Evolutionary conservation across 257 asterid species (phyloP).

Genomic region (Solanum pennellii): DNA sequence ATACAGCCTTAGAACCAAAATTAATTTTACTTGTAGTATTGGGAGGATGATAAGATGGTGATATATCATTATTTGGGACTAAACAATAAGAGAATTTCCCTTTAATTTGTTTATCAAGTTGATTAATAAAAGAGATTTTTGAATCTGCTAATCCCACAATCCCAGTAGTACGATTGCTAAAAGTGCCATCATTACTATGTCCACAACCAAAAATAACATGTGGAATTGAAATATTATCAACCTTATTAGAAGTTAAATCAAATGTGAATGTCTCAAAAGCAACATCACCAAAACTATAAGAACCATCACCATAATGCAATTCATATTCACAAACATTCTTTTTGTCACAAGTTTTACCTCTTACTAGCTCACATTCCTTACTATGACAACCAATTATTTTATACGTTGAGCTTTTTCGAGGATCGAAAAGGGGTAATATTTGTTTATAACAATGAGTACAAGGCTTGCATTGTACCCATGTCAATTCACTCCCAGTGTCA

Average conservation of each 20-base stretch:
- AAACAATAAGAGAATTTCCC: slow-evolving; percentile 55
- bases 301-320: slow-evolving; percentile 22
- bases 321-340: slow-evolving; percentile 18
- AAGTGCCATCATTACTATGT: slow-evolving; percentile 24
- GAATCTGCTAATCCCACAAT: slow-evolving; percentile 57
- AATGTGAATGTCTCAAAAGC: slow-evolving; percentile 35
- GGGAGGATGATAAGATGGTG: background rate
- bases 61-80: background rate
- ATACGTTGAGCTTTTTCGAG: slow-evolving; percentile 9
- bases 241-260: background rate
- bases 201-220: slow-evolving; percentile 50
- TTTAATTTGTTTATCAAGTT: slow-evolving; percentile 5
- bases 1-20: slow-evolving; percentile 25
- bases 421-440: slow-evolving; percentile 33
- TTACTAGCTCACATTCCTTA: slow-evolving; percentile 3
- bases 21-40: slow-evolving; percentile 30
- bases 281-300: slow-evolving; percentile 26
- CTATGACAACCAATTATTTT: slow-evolving; percentile 15
- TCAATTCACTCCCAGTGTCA: slow-evolving; percentile 53
- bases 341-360: background rate
- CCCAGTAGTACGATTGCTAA: slow-evolving; percentile 24
- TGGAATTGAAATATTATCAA: slow-evolving; percentile 2
- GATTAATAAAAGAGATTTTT: slow-evolving; percentile 29
- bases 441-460: slow-evolving; percentile 37
- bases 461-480: slow-evolving; percentile 57